phyloP scores from a whole-genome alignment of 441 rosid species.

The Melianthus villosus region DNA sequence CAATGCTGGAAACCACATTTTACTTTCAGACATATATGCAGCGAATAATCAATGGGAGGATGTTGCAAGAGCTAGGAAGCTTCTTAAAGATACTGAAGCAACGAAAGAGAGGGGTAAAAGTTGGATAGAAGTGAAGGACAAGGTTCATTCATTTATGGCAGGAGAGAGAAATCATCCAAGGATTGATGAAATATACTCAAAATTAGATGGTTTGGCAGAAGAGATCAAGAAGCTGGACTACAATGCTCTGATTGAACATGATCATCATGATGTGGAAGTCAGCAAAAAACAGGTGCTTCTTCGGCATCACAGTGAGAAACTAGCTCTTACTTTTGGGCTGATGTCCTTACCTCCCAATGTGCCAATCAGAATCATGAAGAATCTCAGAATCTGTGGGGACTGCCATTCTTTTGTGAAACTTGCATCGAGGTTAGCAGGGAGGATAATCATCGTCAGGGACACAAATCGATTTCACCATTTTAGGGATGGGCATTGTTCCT shows the following conservation, averaged over 20 bases:
- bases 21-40: conserved; percentile 51
- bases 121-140: conserved; percentile 59
- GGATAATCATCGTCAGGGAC: conserved; percentile 42
- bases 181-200: conserved; percentile 31
- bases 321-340: conserved; percentile 33
- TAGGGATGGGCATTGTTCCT: conserved; percentile 33
- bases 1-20: conserved; percentile 59
- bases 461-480: conserved; percentile 46
- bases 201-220: conserved; percentile 28
- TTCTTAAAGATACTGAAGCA: conserved; percentile 31
- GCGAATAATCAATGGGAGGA: conserved; percentile 44
- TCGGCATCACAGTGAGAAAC: conserved; percentile 46
- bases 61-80: conserved; percentile 38
- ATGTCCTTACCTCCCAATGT: conserved; percentile 24
- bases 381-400: conserved; percentile 44
- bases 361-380: conserved; percentile 38
- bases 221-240: conserved; percentile 36
- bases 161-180: conserved; percentile 46
- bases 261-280: conserved; percentile 46
- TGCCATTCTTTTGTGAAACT: conserved; percentile 47
- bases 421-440: conserved; percentile 25
- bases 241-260: conserved; percentile 25
- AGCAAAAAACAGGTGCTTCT: conserved; percentile 35
- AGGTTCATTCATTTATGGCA: conserved; percentile 44
- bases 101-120: conserved; percentile 60